Evolutionary conservation across 2,329 filamentous ascomycete genomes (phyloP).

Genomic region (Claviceps maximensis): DNA sequence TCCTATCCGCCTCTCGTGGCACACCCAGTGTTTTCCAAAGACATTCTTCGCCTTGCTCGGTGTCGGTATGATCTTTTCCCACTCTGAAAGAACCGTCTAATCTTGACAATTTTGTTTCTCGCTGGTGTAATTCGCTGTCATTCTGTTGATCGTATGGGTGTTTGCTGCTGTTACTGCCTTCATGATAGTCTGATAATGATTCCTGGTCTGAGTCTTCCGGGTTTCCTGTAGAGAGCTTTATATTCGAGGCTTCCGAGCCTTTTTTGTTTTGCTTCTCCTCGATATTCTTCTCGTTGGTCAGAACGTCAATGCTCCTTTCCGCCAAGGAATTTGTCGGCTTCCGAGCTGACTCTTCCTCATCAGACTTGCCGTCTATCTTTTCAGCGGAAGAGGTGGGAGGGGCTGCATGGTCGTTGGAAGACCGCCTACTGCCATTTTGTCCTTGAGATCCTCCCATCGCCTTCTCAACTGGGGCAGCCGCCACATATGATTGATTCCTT

Average conservation of each 20-base stretch:
- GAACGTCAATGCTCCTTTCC: not conserved
- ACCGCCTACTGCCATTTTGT: not conserved
- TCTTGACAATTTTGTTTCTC: not conserved
- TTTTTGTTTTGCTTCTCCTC: not conserved
- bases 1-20: conserved; percentile 6
- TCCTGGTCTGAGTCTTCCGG: not conserved
- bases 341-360: not conserved
- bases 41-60: conserved; percentile 14
- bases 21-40: conserved; percentile 5
- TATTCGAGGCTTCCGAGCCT: not conserved
- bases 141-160: not conserved
- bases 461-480: not conserved
- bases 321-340: not conserved
- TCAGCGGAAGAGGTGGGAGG: not conserved
- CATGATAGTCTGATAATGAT: conserved; percentile 1
- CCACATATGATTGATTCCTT: not conserved
- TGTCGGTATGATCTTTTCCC: conserved; percentile 17
- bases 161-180: not conserved
- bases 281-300: not conserved
- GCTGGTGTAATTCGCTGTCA: not conserved
- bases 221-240: not conserved
- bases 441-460: not conserved
- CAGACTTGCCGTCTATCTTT: not conserved
- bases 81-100: not conserved
- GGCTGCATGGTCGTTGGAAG: not conserved